Evolutionary conservation across 1,284 basidiomycete species (phyloP), one percentile per base, ranked within the genome.

Genomic region (Chalciporus piperatoides): DNA sequence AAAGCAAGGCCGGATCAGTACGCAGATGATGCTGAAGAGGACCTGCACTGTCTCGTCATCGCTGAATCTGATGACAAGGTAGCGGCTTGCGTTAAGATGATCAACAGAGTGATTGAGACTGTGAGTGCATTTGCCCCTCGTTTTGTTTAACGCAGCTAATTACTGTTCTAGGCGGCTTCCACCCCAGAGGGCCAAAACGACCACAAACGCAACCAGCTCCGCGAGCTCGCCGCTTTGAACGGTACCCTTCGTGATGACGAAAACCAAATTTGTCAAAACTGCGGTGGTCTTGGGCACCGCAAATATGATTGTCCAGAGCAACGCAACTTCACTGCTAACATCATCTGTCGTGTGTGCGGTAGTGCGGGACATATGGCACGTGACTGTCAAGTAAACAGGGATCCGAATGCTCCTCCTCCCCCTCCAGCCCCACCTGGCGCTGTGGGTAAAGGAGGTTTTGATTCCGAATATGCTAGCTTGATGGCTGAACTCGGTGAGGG

Each of bases 141-240:
- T 49, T 38, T 9, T 21, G 25, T 6, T 41, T 33, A 7, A 42
- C 57, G 35, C 68, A 38, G 56, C 52, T 56, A 5, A 65, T 37
- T 6, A 38, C 23, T 42, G 46, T 30, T 41, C 0, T 59, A 96
- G 92, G 95, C 97, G 50, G 97, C 97, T 4, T 98, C 95, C 17
- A 97, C 95, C 3, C 97, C 97, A 1, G 97, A 99, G 76, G 95
- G 94, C 33, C 93, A 99, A 72, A 99, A 99, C 67, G 96, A 98
- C 67, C 97, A 99, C 76, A 99, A 99, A 71, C 88, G 97, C 46
- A 98, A 96, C 68, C 97, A 99, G 73, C 83, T 99, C 43, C 92
- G 97, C 59, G 97, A 99, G 69, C 81, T 99, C 27, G 97, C 97
- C 12, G 93, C 95, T 15, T 76, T 99, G 47, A 99, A 99, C 68